Percentiles rank a stretch among this genome's conserved stretches.
Conservation (phyloP, 306 rosid genomes). For the Coriaria nepalensis region DNA sequence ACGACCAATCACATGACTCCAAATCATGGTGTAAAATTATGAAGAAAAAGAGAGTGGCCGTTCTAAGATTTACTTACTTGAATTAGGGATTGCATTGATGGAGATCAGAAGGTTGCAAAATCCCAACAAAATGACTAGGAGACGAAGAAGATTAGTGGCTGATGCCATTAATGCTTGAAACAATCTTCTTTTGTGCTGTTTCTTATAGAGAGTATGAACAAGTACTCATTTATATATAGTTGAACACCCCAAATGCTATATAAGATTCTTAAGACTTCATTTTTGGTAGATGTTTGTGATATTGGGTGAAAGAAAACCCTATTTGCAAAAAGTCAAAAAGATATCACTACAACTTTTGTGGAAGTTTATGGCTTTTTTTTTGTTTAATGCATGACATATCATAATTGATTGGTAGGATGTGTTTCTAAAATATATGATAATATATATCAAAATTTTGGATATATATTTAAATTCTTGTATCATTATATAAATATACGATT, state of each 20-base stretch:
- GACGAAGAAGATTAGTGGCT: conserved; percentile 23
- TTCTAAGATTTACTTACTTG: conserved; percentile 30
- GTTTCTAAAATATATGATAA: too few relatives aligned
- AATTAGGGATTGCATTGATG: conserved; percentile 57
- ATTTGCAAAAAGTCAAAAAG: too few relatives aligned
- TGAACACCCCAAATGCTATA: conserved; percentile 3
- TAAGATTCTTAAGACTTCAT: too few relatives aligned
- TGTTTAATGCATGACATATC: too few relatives aligned
- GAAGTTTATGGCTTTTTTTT: too few relatives aligned
- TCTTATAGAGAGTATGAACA: not conserved
- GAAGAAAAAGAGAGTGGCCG: conserved; percentile 4
- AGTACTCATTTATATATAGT: not conserved
- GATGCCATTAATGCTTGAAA: conserved; percentile 26
- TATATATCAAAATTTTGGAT: too few relatives aligned
- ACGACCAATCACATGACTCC: not conserved
- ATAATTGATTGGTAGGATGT: too few relatives aligned
- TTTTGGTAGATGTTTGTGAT: too few relatives aligned
- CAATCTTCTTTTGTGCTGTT: not conserved
- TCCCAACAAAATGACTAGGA: conserved; percentile 41
- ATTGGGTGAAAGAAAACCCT: too few relatives aligned
- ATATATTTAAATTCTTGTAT: too few relatives aligned
- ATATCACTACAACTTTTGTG: too few relatives aligned
- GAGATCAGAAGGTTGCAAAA: conserved; percentile 29
- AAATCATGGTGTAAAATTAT: not conserved
- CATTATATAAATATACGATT: too few relatives aligned